Conservation (phyloP, 805 yeast genomes). For the Suhomyces vadensis region DNA sequence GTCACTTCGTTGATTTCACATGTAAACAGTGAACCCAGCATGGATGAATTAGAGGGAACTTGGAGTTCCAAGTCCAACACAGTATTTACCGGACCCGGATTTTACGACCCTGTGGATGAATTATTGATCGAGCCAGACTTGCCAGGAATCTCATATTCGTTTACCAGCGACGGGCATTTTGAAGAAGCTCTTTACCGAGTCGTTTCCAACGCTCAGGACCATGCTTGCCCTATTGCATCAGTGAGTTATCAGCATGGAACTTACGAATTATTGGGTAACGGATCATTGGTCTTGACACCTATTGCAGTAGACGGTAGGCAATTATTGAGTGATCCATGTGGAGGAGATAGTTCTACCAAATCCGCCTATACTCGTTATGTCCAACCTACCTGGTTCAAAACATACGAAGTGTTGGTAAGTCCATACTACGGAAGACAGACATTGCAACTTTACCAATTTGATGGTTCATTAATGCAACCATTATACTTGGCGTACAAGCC, state of each 20-base stretch:
- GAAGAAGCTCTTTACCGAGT: constrained; percentile 90
- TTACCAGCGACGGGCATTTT: constrained; percentile 87
- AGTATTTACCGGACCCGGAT: constrained; percentile 95
- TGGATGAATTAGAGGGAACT: constrained; percentile 70
- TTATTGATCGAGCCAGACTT: constrained; percentile 90
- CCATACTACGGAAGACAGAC: constrained; percentile 81
- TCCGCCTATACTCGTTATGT: constrained; percentile 72
- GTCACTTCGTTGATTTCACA: constrained; percentile 12
- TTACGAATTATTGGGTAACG: constrained; percentile 62
- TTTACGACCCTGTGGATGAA: constrained; percentile 95
- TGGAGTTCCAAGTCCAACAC: constrained; percentile 94
- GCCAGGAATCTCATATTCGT: constrained; percentile 92
- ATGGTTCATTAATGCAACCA: constrained; percentile 83
- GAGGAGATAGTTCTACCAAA: constrained; percentile 36
- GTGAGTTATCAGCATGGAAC: constrained; percentile 88
- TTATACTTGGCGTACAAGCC: constrained; percentile 90
- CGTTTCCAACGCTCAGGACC: constrained; percentile 66
- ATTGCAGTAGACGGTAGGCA: constrained; percentile 90
- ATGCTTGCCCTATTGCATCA: constrained; percentile 81
- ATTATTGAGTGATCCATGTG: constrained; percentile 83
- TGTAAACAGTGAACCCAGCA: constrained; percentile 35
- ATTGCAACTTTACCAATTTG: constrained; percentile 71
- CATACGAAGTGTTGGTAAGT: constrained; percentile 64
- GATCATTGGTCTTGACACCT: constrained; percentile 70
- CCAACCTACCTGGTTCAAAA: constrained; percentile 61